Evolutionary conservation across 169 alveolate genomes (phyloP).

Genomic region (Cytauxzoon felis): DNA sequence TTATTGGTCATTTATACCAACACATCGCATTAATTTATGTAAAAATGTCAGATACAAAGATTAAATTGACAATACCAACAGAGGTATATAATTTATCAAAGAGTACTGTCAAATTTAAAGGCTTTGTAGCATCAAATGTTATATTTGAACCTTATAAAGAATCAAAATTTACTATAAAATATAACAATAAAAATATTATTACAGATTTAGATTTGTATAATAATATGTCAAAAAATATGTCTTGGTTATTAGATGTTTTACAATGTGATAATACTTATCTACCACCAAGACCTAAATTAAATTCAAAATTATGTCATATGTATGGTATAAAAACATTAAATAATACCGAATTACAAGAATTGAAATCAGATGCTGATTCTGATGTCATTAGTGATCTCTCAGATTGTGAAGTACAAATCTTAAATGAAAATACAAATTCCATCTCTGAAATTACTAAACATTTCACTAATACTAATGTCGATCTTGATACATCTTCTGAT

Average conservation of each 20-base stretch:
- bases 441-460: too few relatives aligned
- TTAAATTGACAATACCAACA: conserved; percentile 8
- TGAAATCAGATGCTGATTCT: not conserved
- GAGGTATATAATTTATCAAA: not conserved
- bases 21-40: too few relatives aligned
- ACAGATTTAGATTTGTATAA: conserved; percentile 29
- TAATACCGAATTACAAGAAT: not conserved
- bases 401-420: too few relatives aligned
- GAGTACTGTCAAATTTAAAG: not conserved
- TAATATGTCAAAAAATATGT: conserved; percentile 14
- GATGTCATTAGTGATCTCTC: too few relatives aligned
- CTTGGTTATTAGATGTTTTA: conserved; percentile 43
- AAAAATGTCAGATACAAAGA: conserved; percentile 6
- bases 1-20: too few relatives aligned
- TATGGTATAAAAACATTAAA: conserved; percentile 17
- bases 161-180: not conserved
- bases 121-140: not conserved
- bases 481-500: too few relatives aligned
- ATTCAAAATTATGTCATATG: conserved; percentile 17
- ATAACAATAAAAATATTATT: not conserved
- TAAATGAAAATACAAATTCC: too few relatives aligned
- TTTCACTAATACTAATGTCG: too few relatives aligned
- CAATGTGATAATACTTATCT: conserved; percentile 8
- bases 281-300: conserved; percentile 3
- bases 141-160: conserved; percentile 1